Evolutionary conservation across 2,329 filamentous ascomycete genomes (phyloP).

Genomic region (Claviceps citrina): DNA sequence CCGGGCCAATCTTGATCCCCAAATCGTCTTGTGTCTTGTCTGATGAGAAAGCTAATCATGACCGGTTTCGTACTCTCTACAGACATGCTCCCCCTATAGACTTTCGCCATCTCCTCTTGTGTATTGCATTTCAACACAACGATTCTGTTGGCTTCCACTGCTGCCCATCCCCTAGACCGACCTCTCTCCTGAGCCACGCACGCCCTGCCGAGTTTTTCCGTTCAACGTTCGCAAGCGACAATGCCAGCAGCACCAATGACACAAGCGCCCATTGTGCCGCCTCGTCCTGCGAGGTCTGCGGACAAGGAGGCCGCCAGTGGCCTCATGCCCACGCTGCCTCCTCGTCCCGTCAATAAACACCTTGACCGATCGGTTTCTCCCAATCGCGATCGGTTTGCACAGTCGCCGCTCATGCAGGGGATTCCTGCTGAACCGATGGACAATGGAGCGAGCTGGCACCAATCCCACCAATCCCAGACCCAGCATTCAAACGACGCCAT

Average conservation of each 20-base stretch:
- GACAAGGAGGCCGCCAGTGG: constrained; percentile 26
- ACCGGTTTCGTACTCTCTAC: not conserved
- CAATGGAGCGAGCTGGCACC: constrained; percentile 17
- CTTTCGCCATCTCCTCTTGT: not conserved
- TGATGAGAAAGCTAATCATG: constrained; percentile 1
- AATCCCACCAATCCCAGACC: constrained; percentile 20
- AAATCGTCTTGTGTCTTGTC: not conserved
- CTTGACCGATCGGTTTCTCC: constrained; percentile 65
- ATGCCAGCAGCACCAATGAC: constrained; percentile 39
- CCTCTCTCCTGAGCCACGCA: too few relatives aligned
- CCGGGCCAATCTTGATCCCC: not conserved
- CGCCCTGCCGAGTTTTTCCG: not conserved
- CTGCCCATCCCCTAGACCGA: not conserved
- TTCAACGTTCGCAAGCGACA: constrained; percentile 1
- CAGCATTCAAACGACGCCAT: constrained; percentile 26
- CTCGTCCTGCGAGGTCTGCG: constrained; percentile 37
- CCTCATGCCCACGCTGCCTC: constrained; percentile 54
- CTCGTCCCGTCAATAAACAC: constrained; percentile 57
- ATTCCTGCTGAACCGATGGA: constrained; percentile 31
- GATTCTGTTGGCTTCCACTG: not conserved
- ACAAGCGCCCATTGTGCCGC: constrained; percentile 37
- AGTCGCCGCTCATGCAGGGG: constrained; percentile 69
- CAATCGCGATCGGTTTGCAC: constrained; percentile 62
- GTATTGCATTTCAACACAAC: not conserved
- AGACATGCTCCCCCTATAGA: constrained; percentile 2